Conservation (phyloP, 306 rosid genomes). For the Herpetospermum pedunculosum region DNA sequence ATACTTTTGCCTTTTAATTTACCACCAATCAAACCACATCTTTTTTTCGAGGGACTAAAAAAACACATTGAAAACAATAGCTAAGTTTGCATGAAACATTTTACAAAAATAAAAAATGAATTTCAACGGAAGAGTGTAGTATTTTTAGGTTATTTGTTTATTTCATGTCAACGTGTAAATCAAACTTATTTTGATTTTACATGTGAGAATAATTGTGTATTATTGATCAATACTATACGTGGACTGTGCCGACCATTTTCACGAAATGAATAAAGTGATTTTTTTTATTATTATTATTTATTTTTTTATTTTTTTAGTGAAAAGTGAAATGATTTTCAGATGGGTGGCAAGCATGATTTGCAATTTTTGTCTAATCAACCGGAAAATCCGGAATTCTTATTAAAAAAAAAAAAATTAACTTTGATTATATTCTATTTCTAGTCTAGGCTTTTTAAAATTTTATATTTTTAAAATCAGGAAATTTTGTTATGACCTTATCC, state of each 20-base stretch:
- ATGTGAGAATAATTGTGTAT: not conserved
- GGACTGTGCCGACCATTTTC: not conserved
- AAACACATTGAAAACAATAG: not conserved
- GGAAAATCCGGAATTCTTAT: not conserved
- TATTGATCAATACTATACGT: not conserved
- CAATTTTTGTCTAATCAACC: conserved; percentile 9
- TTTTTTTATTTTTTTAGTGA: not conserved
- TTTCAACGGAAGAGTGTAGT: not conserved
- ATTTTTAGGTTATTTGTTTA: not conserved
- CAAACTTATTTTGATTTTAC: not conserved
- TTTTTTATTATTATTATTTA: too few relatives aligned
- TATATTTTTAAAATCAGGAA: not conserved
- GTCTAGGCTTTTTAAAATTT: not conserved
- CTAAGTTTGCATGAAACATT: not conserved
- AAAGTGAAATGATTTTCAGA: not conserved
- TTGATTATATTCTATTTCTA: not conserved
- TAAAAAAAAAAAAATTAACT: not conserved
- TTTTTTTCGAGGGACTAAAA: not conserved
- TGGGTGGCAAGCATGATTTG: conserved; percentile 1
- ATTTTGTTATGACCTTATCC: not conserved
- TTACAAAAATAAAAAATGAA: too few relatives aligned
- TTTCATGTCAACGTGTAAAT: not conserved
- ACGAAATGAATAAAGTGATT: not conserved
- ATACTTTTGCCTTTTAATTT: not conserved
- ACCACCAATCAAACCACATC: not conserved